Percentiles rank a stretch among this genome's conserved stretches.
These are phyloP conservation scores for Avena sativa DNA, from an alignment of 176 grass and related monocot species.

Conservation along the genomic window DNA sequence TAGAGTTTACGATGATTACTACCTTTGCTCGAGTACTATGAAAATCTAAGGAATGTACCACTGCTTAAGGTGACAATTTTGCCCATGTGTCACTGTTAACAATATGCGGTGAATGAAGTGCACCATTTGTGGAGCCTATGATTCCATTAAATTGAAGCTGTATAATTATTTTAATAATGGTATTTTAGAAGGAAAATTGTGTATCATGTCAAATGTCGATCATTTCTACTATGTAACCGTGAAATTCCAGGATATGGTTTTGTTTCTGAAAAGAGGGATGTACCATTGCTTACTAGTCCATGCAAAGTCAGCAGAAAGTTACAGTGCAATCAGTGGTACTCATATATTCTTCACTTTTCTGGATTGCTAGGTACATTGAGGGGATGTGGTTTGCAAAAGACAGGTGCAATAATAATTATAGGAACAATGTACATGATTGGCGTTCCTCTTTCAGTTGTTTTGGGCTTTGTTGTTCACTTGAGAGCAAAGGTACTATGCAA, in stretches of 20 bases:
- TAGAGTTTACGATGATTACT: too few relatives aligned
- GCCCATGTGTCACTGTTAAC: neutral
- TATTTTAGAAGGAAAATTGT: neutral
- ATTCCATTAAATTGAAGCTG: neutral
- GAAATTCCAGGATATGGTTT: too few relatives aligned
- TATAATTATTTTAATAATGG: neutral
- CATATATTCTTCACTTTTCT: neutral
- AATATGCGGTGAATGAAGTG: neutral
- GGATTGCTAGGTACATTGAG: neutral
- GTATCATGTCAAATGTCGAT: neutral
- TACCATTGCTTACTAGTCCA: neutral
- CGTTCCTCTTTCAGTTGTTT: constrained; percentile 9
- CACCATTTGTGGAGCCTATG: neutral
- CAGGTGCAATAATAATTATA: neutral
- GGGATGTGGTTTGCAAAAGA: constrained; percentile 29
- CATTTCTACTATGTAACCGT: neutral
- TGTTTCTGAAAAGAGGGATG: too few relatives aligned
- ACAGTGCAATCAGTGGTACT: neutral
- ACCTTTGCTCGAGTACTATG: too few relatives aligned
- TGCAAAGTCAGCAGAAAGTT: neutral
- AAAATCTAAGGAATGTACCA: neutral
- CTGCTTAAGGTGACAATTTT: neutral
- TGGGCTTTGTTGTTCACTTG: constrained; percentile 7
- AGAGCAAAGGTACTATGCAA: neutral
- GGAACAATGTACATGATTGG: neutral